These are phyloP conservation scores for Xylaria cubensis DNA, from an alignment of 495 filamentous ascomycete species.

Conservation along the genomic window DNA sequence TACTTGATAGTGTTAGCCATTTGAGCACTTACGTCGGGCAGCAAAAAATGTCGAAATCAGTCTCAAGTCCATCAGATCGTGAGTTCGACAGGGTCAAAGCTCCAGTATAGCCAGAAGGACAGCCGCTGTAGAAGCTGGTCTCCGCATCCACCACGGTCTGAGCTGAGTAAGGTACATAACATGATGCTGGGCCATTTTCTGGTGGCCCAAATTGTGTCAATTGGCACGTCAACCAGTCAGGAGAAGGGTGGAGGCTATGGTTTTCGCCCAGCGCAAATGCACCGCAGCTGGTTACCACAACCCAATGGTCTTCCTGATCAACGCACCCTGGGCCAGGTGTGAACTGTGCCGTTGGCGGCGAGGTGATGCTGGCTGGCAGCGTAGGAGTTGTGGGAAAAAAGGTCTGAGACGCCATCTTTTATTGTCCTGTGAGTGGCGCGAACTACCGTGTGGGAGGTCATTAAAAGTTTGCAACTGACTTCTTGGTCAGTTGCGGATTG, in stretches of 20 bases:
- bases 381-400: background rate
- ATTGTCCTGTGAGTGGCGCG: background rate
- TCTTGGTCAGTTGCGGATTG: background rate
- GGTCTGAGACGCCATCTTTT: constrained; percentile 16
- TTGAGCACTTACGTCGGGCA: constrained; percentile 27
- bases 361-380: constrained; percentile 19
- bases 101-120: constrained; percentile 21
- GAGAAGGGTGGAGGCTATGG: background rate
- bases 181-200: constrained; percentile 5
- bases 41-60: background rate
- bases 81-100: background rate
- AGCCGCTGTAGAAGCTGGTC: constrained; percentile 36
- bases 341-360: constrained; percentile 25
- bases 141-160: constrained; percentile 44
- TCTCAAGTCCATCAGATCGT: constrained; percentile 9
- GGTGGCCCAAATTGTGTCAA: constrained; percentile 26
- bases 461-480: background rate
- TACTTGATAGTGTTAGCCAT: background rate
- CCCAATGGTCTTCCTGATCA: constrained; percentile 28
- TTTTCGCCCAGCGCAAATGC: constrained; percentile 5
- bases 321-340: constrained; percentile 26
- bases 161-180: constrained; percentile 18
- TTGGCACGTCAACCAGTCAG: constrained; percentile 29
- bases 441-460: background rate
- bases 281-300: constrained; percentile 24